Percentiles rank a stretch among this genome's conserved stretches.
phyloP scores from a whole-genome alignment of 768 basidiomycete species.

The Ramaria rubella region DNA sequence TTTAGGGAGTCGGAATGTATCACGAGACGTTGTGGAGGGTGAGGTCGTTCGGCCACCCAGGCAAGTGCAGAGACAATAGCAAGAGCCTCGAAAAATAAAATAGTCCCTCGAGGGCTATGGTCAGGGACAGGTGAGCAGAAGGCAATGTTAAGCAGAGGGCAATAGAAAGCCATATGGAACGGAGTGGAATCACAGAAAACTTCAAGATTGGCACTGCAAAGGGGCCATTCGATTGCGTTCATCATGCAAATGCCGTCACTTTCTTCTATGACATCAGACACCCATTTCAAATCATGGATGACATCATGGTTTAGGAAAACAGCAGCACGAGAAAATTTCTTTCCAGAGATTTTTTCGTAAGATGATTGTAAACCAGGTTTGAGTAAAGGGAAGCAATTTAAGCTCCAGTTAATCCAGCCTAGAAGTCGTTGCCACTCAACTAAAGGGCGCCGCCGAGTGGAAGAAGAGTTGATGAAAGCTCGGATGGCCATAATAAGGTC shows the following conservation, averaged over 20 bases:
- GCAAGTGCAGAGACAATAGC: no score
- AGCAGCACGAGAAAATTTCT: not conserved
- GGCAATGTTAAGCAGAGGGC: not conserved
- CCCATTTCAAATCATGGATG: not conserved
- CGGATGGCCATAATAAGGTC: conserved; percentile 16
- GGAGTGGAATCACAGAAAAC: not conserved
- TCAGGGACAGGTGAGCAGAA: not conserved
- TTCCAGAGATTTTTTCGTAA: conserved; percentile 32
- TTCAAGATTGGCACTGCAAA: not conserved
- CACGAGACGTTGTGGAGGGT: not conserved
- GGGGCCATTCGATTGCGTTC: not conserved
- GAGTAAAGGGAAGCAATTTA: conserved; percentile 35
- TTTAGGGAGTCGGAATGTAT: not conserved
- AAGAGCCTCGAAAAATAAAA: not conserved
- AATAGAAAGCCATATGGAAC: not conserved
- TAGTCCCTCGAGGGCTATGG: not conserved
- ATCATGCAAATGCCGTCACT: not conserved
- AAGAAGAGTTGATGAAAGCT: conserved; percentile 1
- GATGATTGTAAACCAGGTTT: conserved; percentile 26
- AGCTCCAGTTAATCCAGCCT: conserved; percentile 35
- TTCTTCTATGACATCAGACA: not conserved
- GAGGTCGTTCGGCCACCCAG: not conserved
- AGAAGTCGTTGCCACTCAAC: conserved; percentile 24
- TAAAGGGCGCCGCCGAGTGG: conserved; percentile 14
- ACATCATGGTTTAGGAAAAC: not conserved